These are phyloP conservation scores for Glycine latifolia DNA, from an alignment of 306 rosid genomes.

Conservation along the genomic window DNA sequence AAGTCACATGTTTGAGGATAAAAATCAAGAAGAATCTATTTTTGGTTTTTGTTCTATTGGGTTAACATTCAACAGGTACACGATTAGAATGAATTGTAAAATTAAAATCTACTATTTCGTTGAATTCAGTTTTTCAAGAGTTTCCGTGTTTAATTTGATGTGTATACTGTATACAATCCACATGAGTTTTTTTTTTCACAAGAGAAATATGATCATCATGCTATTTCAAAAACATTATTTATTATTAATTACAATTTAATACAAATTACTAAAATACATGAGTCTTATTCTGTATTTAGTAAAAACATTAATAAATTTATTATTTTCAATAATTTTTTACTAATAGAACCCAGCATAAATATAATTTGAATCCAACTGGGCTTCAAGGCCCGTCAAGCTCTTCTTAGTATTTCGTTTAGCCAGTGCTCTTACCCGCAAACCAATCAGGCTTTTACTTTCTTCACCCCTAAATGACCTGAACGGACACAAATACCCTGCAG, in stretches of 20 bases:
- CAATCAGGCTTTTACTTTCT: too few species aligned
- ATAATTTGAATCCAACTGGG: neutral
- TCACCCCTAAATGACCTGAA: too few species aligned
- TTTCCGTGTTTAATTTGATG: too few species aligned
- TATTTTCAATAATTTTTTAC: too few species aligned
- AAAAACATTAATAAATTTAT: neutral
- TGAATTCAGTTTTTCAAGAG: too few species aligned
- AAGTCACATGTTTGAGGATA: neutral
- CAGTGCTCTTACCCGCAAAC: neutral
- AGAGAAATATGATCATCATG: neutral
- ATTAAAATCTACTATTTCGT: too few species aligned
- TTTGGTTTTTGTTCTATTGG: too few species aligned
- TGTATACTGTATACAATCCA: too few species aligned
- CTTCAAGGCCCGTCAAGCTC: neutral
- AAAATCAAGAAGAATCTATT: too few species aligned
- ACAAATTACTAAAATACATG: neutral
- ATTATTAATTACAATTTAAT: neutral
- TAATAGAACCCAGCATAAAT: neutral
- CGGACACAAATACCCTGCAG: too few species aligned
- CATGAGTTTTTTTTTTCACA: neutral
- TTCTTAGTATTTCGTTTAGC: neutral
- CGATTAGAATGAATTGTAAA: too few species aligned
- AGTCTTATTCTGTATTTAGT: neutral
- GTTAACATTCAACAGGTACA: too few species aligned
- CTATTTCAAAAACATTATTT: neutral